Evolutionary conservation across 345 rosid genomes (phyloP), one percentile per base, ranked within the genome.

Genomic region (Clarkia xantiana): DNA sequence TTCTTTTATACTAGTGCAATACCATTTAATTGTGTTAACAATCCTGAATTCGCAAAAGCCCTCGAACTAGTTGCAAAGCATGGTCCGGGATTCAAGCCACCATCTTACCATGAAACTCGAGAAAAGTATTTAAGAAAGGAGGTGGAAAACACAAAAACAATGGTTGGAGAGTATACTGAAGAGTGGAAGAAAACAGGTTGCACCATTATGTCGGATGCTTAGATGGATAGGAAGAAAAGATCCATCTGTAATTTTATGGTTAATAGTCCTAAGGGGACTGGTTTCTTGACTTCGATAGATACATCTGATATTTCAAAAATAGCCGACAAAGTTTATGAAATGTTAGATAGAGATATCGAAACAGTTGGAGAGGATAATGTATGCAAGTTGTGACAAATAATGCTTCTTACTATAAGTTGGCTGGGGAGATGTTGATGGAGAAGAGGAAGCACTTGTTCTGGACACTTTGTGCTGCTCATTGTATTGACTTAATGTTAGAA

Each of bases 401-500:
- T 3, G 40, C 6, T n/a, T n/a, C n/a, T n/a, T n/a, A n/a, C n/a
- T 64, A 41, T 13, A 58, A 53, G 53, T 22, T 11, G 9, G 55
- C 59, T 7, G 49, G 63, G 12, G 51, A 58, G 39, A 51, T 41
- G 14, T 42, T 64, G 45, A 58, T 60, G 15, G 59, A 53, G 45
- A 58, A 58, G 44, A 53, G 58, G 8, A 58, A 48, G 34, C 25
- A 18, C n/a, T 53, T 64, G 20, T 64, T 52, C 46, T 64, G 55
- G 48, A 58, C 53, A 42, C 54, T 41, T 7, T 64, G 60, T 57
- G 49, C 15, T 42, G 55, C 59, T 18, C 62, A 58, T 16, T 53
- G 59, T 19, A 64, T 64, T 47, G 59, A 64, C 50, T 47, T 64
- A n/a, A 64, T 64, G 40, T 41, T 18, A 43, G 10, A 42, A 8